Conservation (phyloP, 345 rosid species). For the Lepidium sativum region DNA sequence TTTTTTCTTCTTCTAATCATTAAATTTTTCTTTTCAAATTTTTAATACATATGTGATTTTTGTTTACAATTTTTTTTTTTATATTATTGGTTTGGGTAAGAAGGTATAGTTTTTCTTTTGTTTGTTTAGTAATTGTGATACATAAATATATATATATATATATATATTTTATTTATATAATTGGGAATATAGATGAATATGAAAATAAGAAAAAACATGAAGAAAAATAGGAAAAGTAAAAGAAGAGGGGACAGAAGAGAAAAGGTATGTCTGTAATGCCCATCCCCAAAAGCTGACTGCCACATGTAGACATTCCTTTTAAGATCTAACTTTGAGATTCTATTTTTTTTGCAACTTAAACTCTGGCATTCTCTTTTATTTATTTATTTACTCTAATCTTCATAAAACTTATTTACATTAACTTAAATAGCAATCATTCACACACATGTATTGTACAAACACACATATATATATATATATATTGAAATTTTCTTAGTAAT, state of each 20-base stretch:
- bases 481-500: no score
- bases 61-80: no score
- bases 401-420: not conserved
- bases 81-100: not conserved
- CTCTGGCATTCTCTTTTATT: not conserved
- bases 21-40: not conserved
- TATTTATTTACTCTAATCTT: not conserved
- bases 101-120: not conserved
- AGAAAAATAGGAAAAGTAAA: conserved; percentile 21
- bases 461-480: no score
- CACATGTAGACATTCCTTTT: conserved; percentile 17
- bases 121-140: not conserved
- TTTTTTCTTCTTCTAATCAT: conserved; percentile 1
- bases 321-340: conserved; percentile 19
- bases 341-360: conserved; percentile 4
- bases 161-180: not conserved
- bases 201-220: conserved; percentile 8
- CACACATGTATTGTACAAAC: no score
- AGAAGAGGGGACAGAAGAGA: conserved; percentile 24
- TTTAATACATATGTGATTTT: no score
- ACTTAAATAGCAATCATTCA: not conserved
- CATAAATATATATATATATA: not conserved
- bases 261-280: conserved; percentile 25
- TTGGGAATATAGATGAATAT: not conserved
- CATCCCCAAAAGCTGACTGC: conserved; percentile 20